Evolutionary conservation across 2,329 filamentous ascomycete species (phyloP).

Genomic region (Colletotrichum lupini): DNA sequence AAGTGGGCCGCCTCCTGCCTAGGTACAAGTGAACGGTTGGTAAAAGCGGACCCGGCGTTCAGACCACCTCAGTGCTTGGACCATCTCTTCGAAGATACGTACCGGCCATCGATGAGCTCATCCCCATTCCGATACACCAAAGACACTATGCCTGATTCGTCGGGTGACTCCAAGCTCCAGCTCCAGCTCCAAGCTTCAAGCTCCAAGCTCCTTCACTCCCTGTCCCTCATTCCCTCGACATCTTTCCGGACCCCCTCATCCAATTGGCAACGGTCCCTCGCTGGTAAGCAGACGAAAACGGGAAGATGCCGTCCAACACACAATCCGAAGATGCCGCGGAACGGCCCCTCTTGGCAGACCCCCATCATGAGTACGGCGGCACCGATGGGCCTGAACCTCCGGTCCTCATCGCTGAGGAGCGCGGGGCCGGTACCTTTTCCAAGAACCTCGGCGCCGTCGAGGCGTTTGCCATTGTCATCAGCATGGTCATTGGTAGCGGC

Average conservation of each 20-base stretch:
- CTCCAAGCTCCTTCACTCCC: constrained; percentile 27
- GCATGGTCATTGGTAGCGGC: constrained; percentile 72
- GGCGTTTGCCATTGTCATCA: constrained; percentile 70
- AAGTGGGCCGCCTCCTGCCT: not conserved
- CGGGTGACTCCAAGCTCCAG: not conserved
- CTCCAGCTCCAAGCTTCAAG: constrained; percentile 14
- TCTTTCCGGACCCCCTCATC: not conserved
- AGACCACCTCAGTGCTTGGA: not conserved
- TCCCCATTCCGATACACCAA: not conserved
- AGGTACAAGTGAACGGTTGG: too few species aligned
- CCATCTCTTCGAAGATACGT: not conserved
- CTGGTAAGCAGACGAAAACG: not conserved
- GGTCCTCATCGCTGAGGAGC: constrained; percentile 18
- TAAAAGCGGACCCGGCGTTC: not conserved
- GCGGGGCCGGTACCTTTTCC: constrained; percentile 46
- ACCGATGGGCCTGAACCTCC: constrained; percentile 14
- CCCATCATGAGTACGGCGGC: constrained; percentile 24
- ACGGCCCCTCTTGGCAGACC: constrained; percentile 30
- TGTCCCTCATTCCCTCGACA: constrained; percentile 8
- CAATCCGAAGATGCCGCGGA: constrained; percentile 9
- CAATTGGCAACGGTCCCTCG: constrained; percentile 3
- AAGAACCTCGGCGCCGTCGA: constrained; percentile 59
- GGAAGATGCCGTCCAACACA: constrained; percentile 12
- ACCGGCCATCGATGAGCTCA: not conserved
- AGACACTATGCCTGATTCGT: not conserved